Evolutionary conservation across 192 early-diverging fungal genomes (phyloP), one percentile per base, ranked within the genome.

Genomic region (Coemansia sp.): DNA sequence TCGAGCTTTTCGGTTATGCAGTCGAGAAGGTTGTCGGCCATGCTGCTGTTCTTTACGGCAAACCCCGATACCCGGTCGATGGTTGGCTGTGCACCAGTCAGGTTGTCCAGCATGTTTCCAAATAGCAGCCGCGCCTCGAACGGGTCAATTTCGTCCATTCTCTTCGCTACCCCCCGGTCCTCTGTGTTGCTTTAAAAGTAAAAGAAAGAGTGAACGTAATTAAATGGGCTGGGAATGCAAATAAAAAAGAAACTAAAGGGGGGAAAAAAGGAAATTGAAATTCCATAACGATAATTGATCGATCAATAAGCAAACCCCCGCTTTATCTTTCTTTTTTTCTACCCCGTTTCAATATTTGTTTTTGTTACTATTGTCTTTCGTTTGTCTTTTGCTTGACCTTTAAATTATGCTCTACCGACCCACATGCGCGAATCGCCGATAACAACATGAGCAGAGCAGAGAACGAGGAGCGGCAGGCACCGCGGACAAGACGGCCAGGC

Each of bases 91-190:
- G 82, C 69, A 14, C 76, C 73, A 2, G 79, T 72, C 17, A 83
- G 63, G 56, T 77, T 79, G 59, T 73, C 74, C 23, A 86, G 71
- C 73, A 80, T 76, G 59, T 77, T 79, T 53, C 77, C 75, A 61
- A 86, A 86, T 13, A 78, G 63, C 45, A 83, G 41, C 32, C 81
- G 69, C 3, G 76, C 76, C 65, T 83, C 81, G 50, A 83, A 83
- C 9, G 81, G 81, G 36, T 83, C 81, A 40, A 76, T 78, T 15
- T 79, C 81, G 53, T 83, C 81, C 77, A 79, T 79, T 52, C 20
- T 52, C 23, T 25, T 20, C 1, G 19, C 15, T 1, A 15, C 19
- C 29, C 29, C n/a, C n/a, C n/a, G n/a, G 29, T 29, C 29, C 29
- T 29, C 29, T 29, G 29, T 29, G 29, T 3, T 29, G 29, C 29